phyloP scores from a whole-genome alignment of 2,329 filamentous ascomycete genomes.

The Lecanicillium sp. region DNA sequence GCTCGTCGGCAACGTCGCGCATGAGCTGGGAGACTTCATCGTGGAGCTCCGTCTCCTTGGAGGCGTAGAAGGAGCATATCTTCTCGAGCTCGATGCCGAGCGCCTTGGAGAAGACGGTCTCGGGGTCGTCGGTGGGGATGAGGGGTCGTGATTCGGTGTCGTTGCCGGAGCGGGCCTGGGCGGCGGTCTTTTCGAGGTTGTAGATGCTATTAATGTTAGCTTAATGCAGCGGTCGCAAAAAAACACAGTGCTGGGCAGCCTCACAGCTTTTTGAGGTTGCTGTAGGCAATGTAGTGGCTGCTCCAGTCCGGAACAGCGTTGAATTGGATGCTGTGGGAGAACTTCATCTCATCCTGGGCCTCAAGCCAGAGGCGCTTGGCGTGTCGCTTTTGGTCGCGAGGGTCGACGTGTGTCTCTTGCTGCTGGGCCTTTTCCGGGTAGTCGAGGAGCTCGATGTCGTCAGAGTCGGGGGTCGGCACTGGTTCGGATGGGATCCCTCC shows the following conservation, averaged over 20 bases:
- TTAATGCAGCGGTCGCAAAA: background rate
- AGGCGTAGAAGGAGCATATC: constrained; percentile 81
- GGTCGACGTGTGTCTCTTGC: constrained; percentile 19
- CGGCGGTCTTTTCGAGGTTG: constrained; percentile 78
- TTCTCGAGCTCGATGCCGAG: constrained; percentile 90
- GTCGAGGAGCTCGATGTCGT: constrained; percentile 37
- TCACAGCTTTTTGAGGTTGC: constrained; percentile 96
- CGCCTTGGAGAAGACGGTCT: constrained; percentile 72
- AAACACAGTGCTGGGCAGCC: constrained; percentile 28
- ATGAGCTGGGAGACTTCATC: constrained; percentile 75
- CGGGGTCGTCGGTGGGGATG: constrained; percentile 66
- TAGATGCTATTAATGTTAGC: constrained; percentile 63
- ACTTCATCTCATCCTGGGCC: constrained; percentile 89
- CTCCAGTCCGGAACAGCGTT: constrained; percentile 99
- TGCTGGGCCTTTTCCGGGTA: constrained; percentile 25
- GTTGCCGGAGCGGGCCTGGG: constrained; percentile 60
- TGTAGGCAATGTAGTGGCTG: constrained; percentile 95
- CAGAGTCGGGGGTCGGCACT: constrained; percentile 10
- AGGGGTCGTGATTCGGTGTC: constrained; percentile 82
- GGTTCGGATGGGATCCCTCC: constrained; percentile 28
- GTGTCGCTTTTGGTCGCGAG: constrained; percentile 41
- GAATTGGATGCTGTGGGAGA: constrained; percentile 98
- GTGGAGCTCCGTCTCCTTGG: constrained; percentile 84
- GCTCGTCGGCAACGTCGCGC: constrained; percentile 63
- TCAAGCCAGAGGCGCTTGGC: constrained; percentile 67